These are phyloP conservation scores for Phaseolus coccineus DNA, from an alignment of 331 rosid species.

Conservation along the genomic window DNA sequence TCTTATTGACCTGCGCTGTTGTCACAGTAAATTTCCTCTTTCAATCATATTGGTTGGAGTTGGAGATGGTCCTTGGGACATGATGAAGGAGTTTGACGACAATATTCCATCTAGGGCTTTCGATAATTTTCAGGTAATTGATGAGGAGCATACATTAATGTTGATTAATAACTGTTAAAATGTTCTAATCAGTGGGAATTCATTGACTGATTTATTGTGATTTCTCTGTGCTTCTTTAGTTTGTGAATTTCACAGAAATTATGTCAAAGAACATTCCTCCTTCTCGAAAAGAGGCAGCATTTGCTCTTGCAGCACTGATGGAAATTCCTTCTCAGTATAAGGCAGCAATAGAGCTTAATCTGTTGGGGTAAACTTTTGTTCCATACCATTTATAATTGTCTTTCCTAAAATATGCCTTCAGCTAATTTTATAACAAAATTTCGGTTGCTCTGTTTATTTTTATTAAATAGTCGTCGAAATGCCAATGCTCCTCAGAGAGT, in stretches of 20 bases:
- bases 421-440: constrained; percentile 3
- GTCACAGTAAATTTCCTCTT: constrained; percentile 78
- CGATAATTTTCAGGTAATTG: constrained; percentile 86
- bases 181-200: constrained; percentile 9
- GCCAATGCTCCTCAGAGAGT: constrained; percentile 66
- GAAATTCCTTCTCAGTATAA: constrained; percentile 95
- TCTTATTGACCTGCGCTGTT: constrained; percentile 38
- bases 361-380: constrained; percentile 67
- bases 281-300: constrained; percentile 80
- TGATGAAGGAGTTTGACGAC: constrained; percentile 91
- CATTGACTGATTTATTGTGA: constrained; percentile 25
- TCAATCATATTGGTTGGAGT: constrained; percentile 90
- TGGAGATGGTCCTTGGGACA: constrained; percentile 99
- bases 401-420: not conserved
- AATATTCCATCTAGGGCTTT: constrained; percentile 85
- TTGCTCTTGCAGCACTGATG: constrained; percentile 91
- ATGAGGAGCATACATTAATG: not conserved
- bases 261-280: constrained; percentile 73
- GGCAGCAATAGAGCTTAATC: constrained; percentile 77
- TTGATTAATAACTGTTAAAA: constrained; percentile 5
- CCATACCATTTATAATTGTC: constrained; percentile 10
- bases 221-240: constrained; percentile 55
- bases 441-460: constrained; percentile 39
- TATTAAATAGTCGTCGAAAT: constrained; percentile 51
- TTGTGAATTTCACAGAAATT: constrained; percentile 80